Evolutionary conservation across 345 rosid genomes (phyloP).

Genomic region (Citrus maxima): DNA sequence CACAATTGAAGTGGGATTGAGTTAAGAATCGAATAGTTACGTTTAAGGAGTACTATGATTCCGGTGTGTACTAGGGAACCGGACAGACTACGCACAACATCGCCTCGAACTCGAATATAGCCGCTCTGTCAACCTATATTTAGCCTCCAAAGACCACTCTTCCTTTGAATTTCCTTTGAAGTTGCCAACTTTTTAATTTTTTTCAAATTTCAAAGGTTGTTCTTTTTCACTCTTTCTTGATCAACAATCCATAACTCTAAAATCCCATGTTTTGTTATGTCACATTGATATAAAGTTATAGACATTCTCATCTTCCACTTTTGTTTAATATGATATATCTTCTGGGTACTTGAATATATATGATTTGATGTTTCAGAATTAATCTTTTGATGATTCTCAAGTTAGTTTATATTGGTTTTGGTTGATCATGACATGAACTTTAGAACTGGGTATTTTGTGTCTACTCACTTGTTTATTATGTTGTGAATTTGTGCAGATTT

Average conservation of each 20-base stretch:
- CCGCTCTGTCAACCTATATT: not conserved
- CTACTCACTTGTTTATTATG: not conserved
- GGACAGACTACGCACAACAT: not conserved
- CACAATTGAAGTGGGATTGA: not conserved
- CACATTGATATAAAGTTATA: not conserved
- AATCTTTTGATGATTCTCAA: not conserved
- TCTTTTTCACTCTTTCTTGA: not conserved
- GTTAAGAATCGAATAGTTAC: not conserved
- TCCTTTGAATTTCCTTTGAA: not conserved
- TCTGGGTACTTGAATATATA: not conserved
- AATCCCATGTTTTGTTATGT: not conserved
- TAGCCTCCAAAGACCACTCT: not conserved
- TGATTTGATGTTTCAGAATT: not conserved
- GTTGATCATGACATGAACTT: constrained; percentile 5
- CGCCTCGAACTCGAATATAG: not conserved
- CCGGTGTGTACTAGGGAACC: not conserved
- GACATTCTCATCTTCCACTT: not conserved
- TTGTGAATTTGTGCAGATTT: constrained; percentile 13
- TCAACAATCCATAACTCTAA: not conserved
- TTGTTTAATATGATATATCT: not conserved
- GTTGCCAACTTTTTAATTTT: not conserved
- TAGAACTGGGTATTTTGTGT: not conserved
- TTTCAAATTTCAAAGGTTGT: not conserved
- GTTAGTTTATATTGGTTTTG: not conserved
- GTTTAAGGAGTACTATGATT: not conserved